Conservation (phyloP, 768 basidiomycete species). For the Russula foetens region DNA sequence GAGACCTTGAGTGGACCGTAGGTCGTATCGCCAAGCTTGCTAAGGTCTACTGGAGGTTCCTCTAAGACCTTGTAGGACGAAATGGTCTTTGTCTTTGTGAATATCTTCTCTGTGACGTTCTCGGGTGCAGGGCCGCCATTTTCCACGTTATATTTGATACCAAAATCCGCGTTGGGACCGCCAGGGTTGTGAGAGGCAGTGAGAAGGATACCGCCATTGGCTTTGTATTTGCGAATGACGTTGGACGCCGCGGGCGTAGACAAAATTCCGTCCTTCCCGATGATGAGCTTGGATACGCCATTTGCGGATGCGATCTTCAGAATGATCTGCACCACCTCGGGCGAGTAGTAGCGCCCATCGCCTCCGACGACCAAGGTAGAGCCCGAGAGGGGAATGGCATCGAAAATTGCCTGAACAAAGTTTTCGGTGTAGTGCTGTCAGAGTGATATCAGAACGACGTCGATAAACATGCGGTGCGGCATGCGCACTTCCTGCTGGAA, state of each 20-base stretch:
- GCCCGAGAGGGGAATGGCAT: constrained; percentile 75
- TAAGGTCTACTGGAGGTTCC: constrained; percentile 68
- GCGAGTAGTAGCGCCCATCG: constrained; percentile 90
- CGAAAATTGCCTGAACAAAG: constrained; percentile 90
- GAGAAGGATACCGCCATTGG: constrained; percentile 91
- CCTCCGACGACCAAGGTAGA: constrained; percentile 92
- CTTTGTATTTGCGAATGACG: constrained; percentile 92
- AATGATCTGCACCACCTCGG: constrained; percentile 84
- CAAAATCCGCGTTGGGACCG: constrained; percentile 96
- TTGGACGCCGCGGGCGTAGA: constrained; percentile 98
- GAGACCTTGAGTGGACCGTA: constrained; percentile 81
- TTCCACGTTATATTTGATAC: constrained; percentile 98
- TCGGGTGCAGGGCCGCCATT: constrained; percentile 99
- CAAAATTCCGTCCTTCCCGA: constrained; percentile 85
- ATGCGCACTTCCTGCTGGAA: constrained; percentile 86
- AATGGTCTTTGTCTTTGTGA: constrained; percentile 84
- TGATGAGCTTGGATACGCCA: constrained; percentile 83
- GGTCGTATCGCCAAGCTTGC: constrained; percentile 66
- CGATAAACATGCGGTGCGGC: background rate
- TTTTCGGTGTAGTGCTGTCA: constrained; percentile 92
- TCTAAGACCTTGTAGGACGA: constrained; percentile 79
- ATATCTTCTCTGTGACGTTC: constrained; percentile 92
- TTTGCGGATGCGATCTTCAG: constrained; percentile 92
- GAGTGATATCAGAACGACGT: constrained; percentile 21
- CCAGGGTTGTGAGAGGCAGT: constrained; percentile 98